Evolutionary conservation across 352 stramenopile genomes (phyloP).

Genomic region (Phytophthora quininea): DNA sequence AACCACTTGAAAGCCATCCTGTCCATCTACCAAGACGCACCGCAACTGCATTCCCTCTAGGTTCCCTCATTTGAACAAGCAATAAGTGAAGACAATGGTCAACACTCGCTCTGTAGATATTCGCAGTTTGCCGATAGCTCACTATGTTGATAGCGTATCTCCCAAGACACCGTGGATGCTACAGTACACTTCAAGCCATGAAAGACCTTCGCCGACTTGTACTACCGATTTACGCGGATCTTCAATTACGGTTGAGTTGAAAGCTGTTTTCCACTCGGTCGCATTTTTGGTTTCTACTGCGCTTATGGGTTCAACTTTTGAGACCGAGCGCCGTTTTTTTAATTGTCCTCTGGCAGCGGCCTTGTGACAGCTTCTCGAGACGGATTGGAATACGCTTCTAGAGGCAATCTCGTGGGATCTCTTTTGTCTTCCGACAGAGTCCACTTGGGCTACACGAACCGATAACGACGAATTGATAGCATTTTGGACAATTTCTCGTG

Average conservation of each 20-base stretch:
- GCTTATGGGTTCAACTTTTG: no score
- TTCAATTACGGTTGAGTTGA: not conserved
- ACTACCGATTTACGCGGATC: not conserved
- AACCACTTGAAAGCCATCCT: constrained; percentile 55
- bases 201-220: not conserved
- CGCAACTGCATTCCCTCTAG: constrained; percentile 18
- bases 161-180: no score
- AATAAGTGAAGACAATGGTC: no score
- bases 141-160: no score
- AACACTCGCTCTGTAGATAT: no score
- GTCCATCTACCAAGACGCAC: constrained; percentile 48
- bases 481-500: not conserved
- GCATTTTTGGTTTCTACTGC: not conserved
- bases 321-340: not conserved
- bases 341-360: not conserved
- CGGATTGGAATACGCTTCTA: not conserved
- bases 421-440: not conserved
- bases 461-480: not conserved
- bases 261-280: not conserved
- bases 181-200: no score
- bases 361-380: not conserved
- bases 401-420: not conserved
- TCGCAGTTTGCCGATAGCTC: no score
- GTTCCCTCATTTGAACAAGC: no score
- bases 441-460: not conserved